Evolutionary conservation across 2,329 filamentous ascomycete genomes (phyloP).

Genomic region (Trichoderma asperellum): DNA sequence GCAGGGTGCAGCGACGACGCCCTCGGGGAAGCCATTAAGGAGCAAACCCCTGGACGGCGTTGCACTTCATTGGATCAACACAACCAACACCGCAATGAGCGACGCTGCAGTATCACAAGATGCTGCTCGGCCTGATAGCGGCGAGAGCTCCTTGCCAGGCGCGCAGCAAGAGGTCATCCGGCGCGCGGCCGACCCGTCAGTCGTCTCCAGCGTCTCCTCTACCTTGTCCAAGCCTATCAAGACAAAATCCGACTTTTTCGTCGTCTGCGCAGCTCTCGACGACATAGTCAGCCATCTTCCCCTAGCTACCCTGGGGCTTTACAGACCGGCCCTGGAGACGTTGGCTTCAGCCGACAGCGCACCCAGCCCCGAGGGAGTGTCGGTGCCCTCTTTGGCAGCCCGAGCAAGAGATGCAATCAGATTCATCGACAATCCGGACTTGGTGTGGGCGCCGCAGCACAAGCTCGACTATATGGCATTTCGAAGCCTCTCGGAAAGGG

Average conservation of each 20-base stretch:
- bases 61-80: neutral
- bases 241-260: constrained; percentile 4
- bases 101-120: neutral
- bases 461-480: constrained; percentile 19
- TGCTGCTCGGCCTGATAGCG: neutral
- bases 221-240: constrained; percentile 1
- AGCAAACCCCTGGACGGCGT: neutral
- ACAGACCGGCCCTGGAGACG: neutral
- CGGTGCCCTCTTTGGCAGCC: neutral
- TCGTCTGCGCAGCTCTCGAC: neutral
- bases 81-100: neutral
- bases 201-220: neutral
- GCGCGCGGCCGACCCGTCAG: neutral
- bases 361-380: neutral
- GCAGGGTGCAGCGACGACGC: neutral
- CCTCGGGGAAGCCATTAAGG: neutral
- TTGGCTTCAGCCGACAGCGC: neutral
- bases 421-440: constrained; percentile 22
- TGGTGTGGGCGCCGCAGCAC: constrained; percentile 21
- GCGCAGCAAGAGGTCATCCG: neutral
- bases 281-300: constrained; percentile 10
- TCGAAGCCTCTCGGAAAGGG: constrained; percentile 16
- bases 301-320: constrained; percentile 10
- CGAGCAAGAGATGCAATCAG: constrained; percentile 4
- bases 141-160: neutral